Conservation (phyloP, 2,329 filamentous ascomycete species). For the Lachnellula subtilissima region DNA sequence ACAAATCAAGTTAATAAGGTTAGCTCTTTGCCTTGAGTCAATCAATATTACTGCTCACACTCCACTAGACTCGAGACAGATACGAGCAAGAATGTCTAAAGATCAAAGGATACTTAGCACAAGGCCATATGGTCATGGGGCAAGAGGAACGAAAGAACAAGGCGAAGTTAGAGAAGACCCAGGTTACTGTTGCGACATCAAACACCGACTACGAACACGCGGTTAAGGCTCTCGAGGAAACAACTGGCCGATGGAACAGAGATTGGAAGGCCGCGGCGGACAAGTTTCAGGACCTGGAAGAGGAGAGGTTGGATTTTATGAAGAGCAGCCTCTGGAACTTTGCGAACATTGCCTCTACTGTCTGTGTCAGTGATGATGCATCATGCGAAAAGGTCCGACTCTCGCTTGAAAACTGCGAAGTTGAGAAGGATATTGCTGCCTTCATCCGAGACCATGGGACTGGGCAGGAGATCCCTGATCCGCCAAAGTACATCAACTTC, state of each 20-base stretch:
- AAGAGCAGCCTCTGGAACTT: conserved; percentile 98
- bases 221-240: conserved; percentile 90
- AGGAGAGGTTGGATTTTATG: conserved; percentile 92
- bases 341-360: conserved; percentile 93
- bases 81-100: conserved; percentile 98
- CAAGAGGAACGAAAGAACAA: conserved; percentile 99
- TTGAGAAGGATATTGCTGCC: conserved; percentile 84
- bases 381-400: conserved; percentile 95
- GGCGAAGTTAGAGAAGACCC: conserved; percentile 96
- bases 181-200: conserved; percentile 86
- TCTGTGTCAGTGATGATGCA: conserved; percentile 94
- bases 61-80: conserved; percentile 69
- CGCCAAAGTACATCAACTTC: conserved; percentile 98
- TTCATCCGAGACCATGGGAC: conserved; percentile 91
- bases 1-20: conserved; percentile 90
- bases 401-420: conserved; percentile 90
- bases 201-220: conserved; percentile 92
- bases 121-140: conserved; percentile 99
- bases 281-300: conserved; percentile 98
- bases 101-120: conserved; percentile 96
- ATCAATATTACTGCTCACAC: neutral
- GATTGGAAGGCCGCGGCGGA: conserved; percentile 98
- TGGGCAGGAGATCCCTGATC: conserved; percentile 93
- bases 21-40: conserved; percentile 20
- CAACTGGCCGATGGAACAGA: conserved; percentile 90